Evolutionary conservation across 1,284 basidiomycete genomes (phyloP), one percentile per base, ranked within the genome.

Genomic region (Malassezia cuniculi): DNA sequence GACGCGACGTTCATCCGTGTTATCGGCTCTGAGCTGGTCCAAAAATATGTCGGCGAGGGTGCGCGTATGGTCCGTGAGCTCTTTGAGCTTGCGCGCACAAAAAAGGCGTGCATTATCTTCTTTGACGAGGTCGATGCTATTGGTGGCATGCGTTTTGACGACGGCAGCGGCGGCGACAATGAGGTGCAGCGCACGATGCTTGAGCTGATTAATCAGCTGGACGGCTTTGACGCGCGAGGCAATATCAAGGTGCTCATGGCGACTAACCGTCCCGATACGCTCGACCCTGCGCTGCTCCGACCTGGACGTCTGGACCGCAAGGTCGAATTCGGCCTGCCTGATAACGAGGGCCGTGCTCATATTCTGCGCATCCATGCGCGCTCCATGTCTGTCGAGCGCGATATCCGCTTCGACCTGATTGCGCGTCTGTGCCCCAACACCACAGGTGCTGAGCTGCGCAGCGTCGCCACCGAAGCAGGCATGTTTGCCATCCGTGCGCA

Each of bases 221-320:
- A 99, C 63, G 93, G 93, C 32, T 99, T 99, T 71, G 93, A 97
- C 69, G 82, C 90, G 1, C 73, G 93, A 71, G 93, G 93, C 14
- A 97, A 97, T 68, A 97, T 99, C 72, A 99, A 99, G 71, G 90
- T 99, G 27, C 75, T 97, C 39, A 99, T 99, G 93, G 93, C 93
- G 24, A 97, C 93, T 8, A 97, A 99, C 73, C 74, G 90, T 70
- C 93, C 93, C 15, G 93, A 99, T 70, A 97, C 93, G 1, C 76
- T 99, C 35, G 93, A 99, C 69, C 93, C 93, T 36, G 93, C 93
- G 5, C 75, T 99, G 12, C 74, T 99, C 31, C 82, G 93, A 53
- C 93, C 93, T 7, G 93, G 93, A 47, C 82, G 93, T 69, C 73
- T 99, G 27, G 93, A 99, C 70, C 78, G 93, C 55, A 78, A 87